Conservation (phyloP, 2,329 filamentous ascomycete genomes). For the Talaromyces sp. region DNA sequence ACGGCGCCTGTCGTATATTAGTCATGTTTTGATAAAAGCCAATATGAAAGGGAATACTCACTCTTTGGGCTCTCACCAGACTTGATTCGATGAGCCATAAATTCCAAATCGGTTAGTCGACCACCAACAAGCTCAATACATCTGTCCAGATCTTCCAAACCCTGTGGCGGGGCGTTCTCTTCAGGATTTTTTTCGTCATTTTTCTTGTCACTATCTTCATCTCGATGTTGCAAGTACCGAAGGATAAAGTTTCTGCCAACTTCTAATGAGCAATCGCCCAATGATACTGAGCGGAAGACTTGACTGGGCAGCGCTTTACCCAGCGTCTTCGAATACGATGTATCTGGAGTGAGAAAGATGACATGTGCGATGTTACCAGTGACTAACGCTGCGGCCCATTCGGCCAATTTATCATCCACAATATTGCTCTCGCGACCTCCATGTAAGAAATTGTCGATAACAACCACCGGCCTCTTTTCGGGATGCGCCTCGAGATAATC, state of each 20-base stretch:
- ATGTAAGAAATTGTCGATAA: constrained; percentile 89
- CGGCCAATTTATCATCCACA: constrained; percentile 72
- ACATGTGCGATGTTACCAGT: constrained; percentile 89
- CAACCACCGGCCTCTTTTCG: constrained; percentile 74
- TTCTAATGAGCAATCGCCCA: constrained; percentile 81
- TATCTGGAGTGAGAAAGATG: constrained; percentile 86
- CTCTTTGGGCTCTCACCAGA: constrained; percentile 74
- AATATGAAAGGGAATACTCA: constrained; percentile 18
- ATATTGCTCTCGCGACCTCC: constrained; percentile 66
- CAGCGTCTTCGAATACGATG: constrained; percentile 81
- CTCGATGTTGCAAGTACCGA: constrained; percentile 58
- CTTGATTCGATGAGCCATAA: constrained; percentile 84
- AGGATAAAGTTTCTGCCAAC: constrained; percentile 90
- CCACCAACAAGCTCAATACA: constrained; percentile 82
- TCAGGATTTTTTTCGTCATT: constrained; percentile 33
- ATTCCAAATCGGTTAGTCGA: constrained; percentile 91
- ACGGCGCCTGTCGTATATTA: constrained; percentile 59
- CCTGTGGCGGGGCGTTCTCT: constrained; percentile 37
- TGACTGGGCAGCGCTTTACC: constrained; percentile 85
- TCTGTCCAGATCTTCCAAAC: constrained; percentile 70
- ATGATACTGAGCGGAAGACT: constrained; percentile 78
- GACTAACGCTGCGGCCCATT: constrained; percentile 85
- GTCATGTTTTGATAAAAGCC: neutral
- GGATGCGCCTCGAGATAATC: constrained; percentile 88
- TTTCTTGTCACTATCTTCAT: constrained; percentile 27